Evolutionary conservation across 2,329 filamentous ascomycete genomes (phyloP).

Genomic region (Aspergillus quadrilineatus): DNA sequence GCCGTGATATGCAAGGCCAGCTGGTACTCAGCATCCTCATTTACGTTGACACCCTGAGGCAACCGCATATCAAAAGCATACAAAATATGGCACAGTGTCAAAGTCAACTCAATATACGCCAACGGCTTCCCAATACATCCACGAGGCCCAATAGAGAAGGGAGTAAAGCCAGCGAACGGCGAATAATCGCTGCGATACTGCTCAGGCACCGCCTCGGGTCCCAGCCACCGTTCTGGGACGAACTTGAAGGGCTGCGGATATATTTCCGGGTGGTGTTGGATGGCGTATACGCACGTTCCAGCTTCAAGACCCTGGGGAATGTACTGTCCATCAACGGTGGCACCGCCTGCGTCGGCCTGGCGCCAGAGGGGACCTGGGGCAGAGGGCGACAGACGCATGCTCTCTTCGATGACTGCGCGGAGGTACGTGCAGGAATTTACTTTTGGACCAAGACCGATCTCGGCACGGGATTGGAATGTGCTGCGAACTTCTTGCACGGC

Average conservation of each 20-base stretch:
- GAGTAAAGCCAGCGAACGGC: not conserved
- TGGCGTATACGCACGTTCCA: constrained; percentile 14
- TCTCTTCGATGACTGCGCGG: constrained; percentile 42
- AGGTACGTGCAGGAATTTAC: constrained; percentile 41
- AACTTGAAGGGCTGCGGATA: constrained; percentile 58
- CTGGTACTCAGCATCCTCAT: not conserved
- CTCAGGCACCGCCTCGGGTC: not conserved
- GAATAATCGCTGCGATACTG: not conserved
- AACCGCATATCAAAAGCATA: not conserved
- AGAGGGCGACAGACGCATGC: constrained; percentile 32
- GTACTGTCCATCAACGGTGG: constrained; percentile 7
- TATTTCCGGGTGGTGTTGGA: constrained; percentile 43
- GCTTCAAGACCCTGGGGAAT: constrained; percentile 16
- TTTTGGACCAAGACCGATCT: not conserved
- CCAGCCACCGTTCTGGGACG: constrained; percentile 61
- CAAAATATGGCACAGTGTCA: not conserved
- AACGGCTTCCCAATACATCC: not conserved
- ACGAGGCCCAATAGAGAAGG: not conserved
- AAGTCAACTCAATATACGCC: not conserved
- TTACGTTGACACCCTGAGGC: not conserved
- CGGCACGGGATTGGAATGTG: not conserved
- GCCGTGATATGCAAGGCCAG: not conserved
- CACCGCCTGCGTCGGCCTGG: constrained; percentile 28
- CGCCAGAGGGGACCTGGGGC: constrained; percentile 27
- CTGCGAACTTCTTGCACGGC: constrained; percentile 1